Base-by-base conservation (phyloP, 129 eudicot genomes). In the Helichrysum umbraculigerum region DNA sequence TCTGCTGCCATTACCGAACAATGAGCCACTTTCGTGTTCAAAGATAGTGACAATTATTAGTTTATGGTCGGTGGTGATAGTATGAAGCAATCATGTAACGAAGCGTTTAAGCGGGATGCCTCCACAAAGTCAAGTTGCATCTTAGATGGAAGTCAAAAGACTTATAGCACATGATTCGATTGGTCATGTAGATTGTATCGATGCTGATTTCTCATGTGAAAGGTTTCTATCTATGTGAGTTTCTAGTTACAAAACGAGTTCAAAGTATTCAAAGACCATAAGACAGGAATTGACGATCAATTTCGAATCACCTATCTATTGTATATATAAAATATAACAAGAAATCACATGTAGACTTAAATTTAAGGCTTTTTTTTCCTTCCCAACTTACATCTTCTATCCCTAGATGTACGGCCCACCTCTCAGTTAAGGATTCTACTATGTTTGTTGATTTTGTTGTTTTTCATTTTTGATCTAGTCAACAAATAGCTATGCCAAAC, bases 1-100 rank as follows among this genome's bases (percentile, higher is more conserved):
- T 88, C 93, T 54, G 81, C 87, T 71, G 76, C 83, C 57, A 78
- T 85, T 25, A 70, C 82, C 2, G 86, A 86, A 81, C 88, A 86
- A 72, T 86, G 83, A 84, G 7, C 9, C 51, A 19, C 7, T 35
- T 35, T 35, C 39, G 47, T 39, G 47, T 39, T 39, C 14, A 39
- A 39, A 39, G 47, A 39, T 39, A 3, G 9, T 39, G 47, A 39
- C 12, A 0, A 1, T 35, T 34, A 5, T 34, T 35, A 6, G 41
- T 6, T 35, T 35, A 35, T 35, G 41, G 50, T 42, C 41, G 41
- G 0, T 42, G 50, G 0, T 42, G 0, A 42, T 9, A 42, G 50
- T 42, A 8, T 42, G 52, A 44, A 44, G 52, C 17, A 14, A 11
- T 0, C 14, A 17, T 44, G 17, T 44, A 12, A 44, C 5, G 5